phyloP scores from a whole-genome alignment of 352 stramenopile genomes.

The Plasmopara muralis region DNA sequence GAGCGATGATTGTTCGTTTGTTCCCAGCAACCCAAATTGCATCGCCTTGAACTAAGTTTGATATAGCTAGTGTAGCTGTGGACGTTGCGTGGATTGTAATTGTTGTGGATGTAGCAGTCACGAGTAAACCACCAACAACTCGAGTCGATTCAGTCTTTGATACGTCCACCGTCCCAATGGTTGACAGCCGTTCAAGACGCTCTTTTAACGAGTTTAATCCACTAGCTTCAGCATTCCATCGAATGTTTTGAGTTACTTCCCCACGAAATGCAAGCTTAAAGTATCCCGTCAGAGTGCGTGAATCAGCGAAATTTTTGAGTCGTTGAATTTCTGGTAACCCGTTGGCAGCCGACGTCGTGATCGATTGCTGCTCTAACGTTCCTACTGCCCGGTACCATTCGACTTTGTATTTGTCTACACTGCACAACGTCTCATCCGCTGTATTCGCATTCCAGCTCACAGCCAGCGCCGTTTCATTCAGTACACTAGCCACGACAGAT shows the following conservation, averaged over 20 bases:
- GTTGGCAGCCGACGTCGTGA: slow-evolving; percentile 66
- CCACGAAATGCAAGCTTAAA: slow-evolving; percentile 64
- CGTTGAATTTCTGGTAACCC: slow-evolving; percentile 66
- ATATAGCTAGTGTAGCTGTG: slow-evolving; percentile 13
- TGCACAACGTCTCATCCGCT: slow-evolving; percentile 23
- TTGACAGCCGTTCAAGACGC: slow-evolving; percentile 55
- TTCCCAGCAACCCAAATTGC: slow-evolving; percentile 54
- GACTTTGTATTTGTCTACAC: slow-evolving; percentile 61
- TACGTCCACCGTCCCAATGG: slow-evolving; percentile 57
- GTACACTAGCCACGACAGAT: slow-evolving; percentile 40
- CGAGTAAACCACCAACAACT: slow-evolving; percentile 37
- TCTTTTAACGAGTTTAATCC: slow-evolving; percentile 63
- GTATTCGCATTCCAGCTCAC: slow-evolving; percentile 39
- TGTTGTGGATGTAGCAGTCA: slow-evolving; percentile 29
- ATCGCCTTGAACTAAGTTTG: slow-evolving; percentile 23
- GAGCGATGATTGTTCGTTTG: slow-evolving; percentile 24
- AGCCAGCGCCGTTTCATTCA: slow-evolving; percentile 46
- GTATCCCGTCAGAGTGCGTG: slow-evolving; percentile 48
- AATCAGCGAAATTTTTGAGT: slow-evolving; percentile 50
- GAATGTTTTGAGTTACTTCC: slow-evolving; percentile 63
- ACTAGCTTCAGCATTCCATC: slow-evolving; percentile 51
- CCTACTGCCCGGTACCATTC: slow-evolving; percentile 71
- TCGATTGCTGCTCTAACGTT: slow-evolving; percentile 53
- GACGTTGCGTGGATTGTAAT: slow-evolving; percentile 24
- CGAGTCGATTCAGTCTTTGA: slow-evolving; percentile 32